Conservation (phyloP, 805 yeast genomes). For the Barnettozyma wickerhamii region DNA sequence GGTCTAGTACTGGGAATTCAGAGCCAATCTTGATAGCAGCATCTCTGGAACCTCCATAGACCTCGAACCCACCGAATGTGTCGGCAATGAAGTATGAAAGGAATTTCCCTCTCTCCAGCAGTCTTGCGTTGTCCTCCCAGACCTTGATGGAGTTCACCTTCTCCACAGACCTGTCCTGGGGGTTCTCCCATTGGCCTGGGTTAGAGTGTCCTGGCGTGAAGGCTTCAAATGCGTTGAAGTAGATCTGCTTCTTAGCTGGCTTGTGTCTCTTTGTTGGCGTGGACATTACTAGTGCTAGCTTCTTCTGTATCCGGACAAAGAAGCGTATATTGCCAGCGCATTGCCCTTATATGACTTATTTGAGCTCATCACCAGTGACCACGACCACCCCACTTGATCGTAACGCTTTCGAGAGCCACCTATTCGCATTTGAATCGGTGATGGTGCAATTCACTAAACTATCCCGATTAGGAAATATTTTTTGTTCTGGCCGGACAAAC, state of each 20-base stretch:
- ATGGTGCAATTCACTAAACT: constrained; percentile 6
- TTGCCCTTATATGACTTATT: neutral
- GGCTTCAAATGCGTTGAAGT: constrained; percentile 11
- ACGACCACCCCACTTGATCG: too few species aligned
- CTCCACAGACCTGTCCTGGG: constrained; percentile 15
- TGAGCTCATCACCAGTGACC: neutral
- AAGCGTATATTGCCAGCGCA: too few species aligned
- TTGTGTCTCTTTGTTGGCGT: constrained; percentile 12
- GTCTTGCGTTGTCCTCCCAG: constrained; percentile 26
- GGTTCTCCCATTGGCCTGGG: constrained; percentile 23
- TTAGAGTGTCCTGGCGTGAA: constrained; percentile 13
- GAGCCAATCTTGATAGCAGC: constrained; percentile 29
- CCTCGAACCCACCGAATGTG: constrained; percentile 37
- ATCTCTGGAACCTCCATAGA: constrained; percentile 33
- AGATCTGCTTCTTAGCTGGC: constrained; percentile 5
- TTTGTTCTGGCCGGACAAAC: neutral
- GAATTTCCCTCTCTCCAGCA: constrained; percentile 35
- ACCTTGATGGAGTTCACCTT: constrained; percentile 13
- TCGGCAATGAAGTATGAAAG: constrained; percentile 35
- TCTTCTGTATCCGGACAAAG: too few species aligned
- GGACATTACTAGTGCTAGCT: too few species aligned
- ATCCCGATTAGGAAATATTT: constrained; percentile 5
- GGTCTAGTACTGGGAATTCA: constrained; percentile 31
- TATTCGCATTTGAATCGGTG: neutral
- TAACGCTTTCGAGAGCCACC: too few species aligned